Evolutionary conservation across 23 red algal genomes (phyloP), one percentile per base, ranked within the genome.

Genomic region (Pyropia yezoensis): DNA sequence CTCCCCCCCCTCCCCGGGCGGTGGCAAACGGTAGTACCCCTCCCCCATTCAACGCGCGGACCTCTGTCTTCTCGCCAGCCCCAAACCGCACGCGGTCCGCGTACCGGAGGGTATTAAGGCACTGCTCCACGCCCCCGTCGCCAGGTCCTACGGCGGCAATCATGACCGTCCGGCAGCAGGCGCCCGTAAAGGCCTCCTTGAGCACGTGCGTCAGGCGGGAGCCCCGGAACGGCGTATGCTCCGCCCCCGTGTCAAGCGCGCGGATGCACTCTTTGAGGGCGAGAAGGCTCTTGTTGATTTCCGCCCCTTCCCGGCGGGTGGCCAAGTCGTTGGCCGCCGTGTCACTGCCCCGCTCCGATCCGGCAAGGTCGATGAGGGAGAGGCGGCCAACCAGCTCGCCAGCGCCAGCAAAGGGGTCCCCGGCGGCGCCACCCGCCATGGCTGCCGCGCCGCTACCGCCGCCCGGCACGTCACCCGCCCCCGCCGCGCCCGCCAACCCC

Each of bases 271-370:
- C 80, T 59, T 82, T 83, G 7, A 98, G 67, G 24, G 86, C 85
- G 20, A 90, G 68, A 27, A 98, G 60, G 32, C 84, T 83, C 66
- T 90, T 98, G 78, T 98, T 98, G 68, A 98, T 98, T 63, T 88
- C 75, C 11, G 75, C 83, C 14, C 94, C 94, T 54, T 98, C 94
- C 58, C 79, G 80, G 61, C 85, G 55, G 9, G 82, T 87, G 27
- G 83, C 79, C 34, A 57, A 70, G 50, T 79, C 88, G 2, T 89
- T 80, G 18, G 76, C 82, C 39, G 85, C 64, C 1, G 94, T 89
- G 52, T 86, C 74, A 19, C 75, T 91, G 5, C 67, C 84, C 24
- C 94, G 61, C 78, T 98, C 94, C 28, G 79, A 87, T 0, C 94
- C 94, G 14, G 94, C 94, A 56, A 98, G 78, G 52, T 98, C 94